Percentiles rank a stretch among this genome's conserved stretches.
Conservation (phyloP, 352 stramenopile genomes). For the Thalassiosira delicatula region DNA sequence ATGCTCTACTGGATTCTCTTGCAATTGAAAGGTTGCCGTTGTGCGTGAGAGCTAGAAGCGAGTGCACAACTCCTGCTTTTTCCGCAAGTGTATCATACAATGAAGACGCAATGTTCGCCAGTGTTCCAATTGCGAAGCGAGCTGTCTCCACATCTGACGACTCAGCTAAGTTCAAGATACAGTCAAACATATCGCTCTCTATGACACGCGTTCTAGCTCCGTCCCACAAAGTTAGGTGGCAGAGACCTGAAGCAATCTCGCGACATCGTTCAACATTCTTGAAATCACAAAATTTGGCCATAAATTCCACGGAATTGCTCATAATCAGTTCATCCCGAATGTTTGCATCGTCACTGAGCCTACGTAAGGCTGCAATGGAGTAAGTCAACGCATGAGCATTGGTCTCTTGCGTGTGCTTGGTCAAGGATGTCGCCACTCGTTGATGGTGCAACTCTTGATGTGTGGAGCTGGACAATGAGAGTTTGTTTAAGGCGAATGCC, state of each 20-base stretch:
- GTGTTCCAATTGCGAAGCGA: constrained; percentile 89
- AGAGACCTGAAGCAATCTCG: constrained; percentile 89
- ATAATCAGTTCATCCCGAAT: constrained; percentile 88
- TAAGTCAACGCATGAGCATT: constrained; percentile 87
- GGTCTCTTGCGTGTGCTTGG: constrained; percentile 20
- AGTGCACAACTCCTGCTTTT: constrained; percentile 87
- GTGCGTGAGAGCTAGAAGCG: constrained; percentile 61
- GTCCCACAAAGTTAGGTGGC: constrained; percentile 86
- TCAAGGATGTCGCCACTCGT: constrained; percentile 38
- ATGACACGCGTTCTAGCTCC: constrained; percentile 87
- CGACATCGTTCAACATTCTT: constrained; percentile 88
- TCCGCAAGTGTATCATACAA: constrained; percentile 89
- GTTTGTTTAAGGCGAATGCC: constrained; percentile 91
- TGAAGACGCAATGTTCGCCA: constrained; percentile 88
- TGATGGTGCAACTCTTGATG: constrained; percentile 69
- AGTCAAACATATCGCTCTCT: constrained; percentile 87
- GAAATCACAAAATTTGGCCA: constrained; percentile 66
- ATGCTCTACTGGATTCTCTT: constrained; percentile 89
- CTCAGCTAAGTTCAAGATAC: constrained; percentile 68
- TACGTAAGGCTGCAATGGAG: constrained; percentile 89
- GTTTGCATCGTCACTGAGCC: constrained; percentile 86
- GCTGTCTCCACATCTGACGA: constrained; percentile 90
- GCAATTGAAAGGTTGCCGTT: constrained; percentile 38
- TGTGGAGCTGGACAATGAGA: constrained; percentile 87
- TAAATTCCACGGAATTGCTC: constrained; percentile 71